Percentiles rank a stretch among this genome's conserved stretches.
Conservation (phyloP, 768 basidiomycete genomes). For the Suillus fuscotomentosus region DNA sequence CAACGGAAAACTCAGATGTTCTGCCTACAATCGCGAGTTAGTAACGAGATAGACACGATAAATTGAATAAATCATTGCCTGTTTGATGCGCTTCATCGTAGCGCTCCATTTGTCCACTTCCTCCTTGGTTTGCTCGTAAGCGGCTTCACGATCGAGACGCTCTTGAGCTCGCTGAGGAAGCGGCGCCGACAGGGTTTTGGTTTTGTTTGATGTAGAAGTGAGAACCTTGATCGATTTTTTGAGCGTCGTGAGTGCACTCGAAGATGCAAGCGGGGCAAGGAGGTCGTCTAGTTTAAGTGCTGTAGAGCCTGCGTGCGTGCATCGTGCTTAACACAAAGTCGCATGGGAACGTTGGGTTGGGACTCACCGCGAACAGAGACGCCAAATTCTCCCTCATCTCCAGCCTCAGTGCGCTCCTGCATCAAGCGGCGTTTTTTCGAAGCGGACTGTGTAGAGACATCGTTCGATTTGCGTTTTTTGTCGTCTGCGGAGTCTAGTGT, state of each 20-base stretch:
- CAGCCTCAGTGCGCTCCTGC: slow-evolving; percentile 74
- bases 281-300: slow-evolving; percentile 73
- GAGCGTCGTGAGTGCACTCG: slow-evolving; percentile 58
- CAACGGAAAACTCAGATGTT: slow-evolving; percentile 84
- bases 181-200: slow-evolving; percentile 71
- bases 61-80: slow-evolving; percentile 42
- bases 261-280: slow-evolving; percentile 66
- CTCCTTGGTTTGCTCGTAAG: slow-evolving; percentile 89
- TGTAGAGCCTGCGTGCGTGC: slow-evolving; percentile 35
- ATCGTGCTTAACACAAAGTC: not conserved
- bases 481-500: slow-evolving; percentile 53
- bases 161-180: slow-evolving; percentile 86
- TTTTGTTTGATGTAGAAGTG: slow-evolving; percentile 51
- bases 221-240: slow-evolving; percentile 71
- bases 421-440: slow-evolving; percentile 57
- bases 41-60: not conserved
- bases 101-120: slow-evolving; percentile 94
- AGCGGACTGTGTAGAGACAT: slow-evolving; percentile 18
- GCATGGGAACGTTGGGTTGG: slow-evolving; percentile 1
- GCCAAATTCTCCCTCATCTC: slow-evolving; percentile 80
- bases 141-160: slow-evolving; percentile 87
- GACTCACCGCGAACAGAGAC: slow-evolving; percentile 45
- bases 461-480: slow-evolving; percentile 53
- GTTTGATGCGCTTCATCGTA: slow-evolving; percentile 89
- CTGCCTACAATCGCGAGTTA: slow-evolving; percentile 51